These are phyloP conservation scores for Penicillium soppii DNA, from an alignment of 495 filamentous ascomycete species.

Conservation along the genomic window DNA sequence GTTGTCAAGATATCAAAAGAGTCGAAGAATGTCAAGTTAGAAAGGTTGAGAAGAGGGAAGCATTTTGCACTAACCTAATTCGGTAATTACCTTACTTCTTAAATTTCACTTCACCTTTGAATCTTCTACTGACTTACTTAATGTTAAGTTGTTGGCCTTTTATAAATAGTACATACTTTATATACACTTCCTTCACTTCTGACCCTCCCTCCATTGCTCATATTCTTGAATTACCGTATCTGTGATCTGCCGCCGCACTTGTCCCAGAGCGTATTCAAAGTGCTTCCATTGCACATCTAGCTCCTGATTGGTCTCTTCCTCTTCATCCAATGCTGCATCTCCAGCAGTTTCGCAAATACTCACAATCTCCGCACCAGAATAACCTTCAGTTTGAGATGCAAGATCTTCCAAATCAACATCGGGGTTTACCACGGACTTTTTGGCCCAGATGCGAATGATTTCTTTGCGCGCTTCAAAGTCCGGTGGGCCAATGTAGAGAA, in stretches of 20 bases:
- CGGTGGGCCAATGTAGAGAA: constrained; percentile 89
- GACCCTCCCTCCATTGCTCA: constrained; percentile 58
- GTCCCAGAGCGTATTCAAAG: constrained; percentile 60
- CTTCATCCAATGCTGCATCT: constrained; percentile 57
- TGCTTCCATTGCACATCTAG: constrained; percentile 59
- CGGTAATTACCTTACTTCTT: constrained; percentile 20
- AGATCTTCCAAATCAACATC: constrained; percentile 67
- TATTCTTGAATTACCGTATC: constrained; percentile 62
- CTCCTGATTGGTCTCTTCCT: constrained; percentile 45
- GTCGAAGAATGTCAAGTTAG: background rate
- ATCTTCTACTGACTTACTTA: background rate
- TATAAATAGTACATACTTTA: background rate
- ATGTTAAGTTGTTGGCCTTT: no score
- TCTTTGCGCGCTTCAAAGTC: constrained; percentile 71
- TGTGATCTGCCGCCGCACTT: constrained; percentile 68
- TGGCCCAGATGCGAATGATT: constrained; percentile 68
- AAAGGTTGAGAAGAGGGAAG: background rate
- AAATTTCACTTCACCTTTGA: background rate
- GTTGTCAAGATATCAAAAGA: background rate
- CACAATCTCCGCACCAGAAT: constrained; percentile 86
- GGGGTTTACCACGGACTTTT: constrained; percentile 57
- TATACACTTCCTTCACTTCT: constrained; percentile 2
- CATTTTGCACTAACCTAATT: constrained; percentile 13
- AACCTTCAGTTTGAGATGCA: constrained; percentile 72
- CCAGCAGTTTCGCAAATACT: constrained; percentile 72